These are phyloP conservation scores for Senna siamea DNA, from an alignment of 306 rosid species.

Conservation along the genomic window DNA sequence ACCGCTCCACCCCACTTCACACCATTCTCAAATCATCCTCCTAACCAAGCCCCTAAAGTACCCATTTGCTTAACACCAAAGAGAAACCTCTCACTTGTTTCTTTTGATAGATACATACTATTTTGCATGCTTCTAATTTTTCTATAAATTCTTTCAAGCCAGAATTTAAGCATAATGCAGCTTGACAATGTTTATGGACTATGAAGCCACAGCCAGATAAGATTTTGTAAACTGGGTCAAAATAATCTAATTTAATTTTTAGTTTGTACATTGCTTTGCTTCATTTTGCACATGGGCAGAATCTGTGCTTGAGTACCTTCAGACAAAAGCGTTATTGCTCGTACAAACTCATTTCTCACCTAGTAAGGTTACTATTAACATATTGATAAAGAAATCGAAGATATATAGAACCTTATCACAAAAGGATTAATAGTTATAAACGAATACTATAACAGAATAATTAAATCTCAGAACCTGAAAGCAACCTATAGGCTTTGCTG, in stretches of 20 bases:
- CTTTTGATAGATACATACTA: not conserved
- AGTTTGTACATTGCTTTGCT: not conserved
- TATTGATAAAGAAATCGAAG: not conserved
- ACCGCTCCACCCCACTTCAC: too few relatives aligned
- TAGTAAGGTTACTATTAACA: not conserved
- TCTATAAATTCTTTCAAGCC: constrained; percentile 2
- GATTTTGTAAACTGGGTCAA: not conserved
- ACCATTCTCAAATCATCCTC: too few relatives aligned
- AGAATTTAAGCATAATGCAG: not conserved
- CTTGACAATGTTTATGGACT: not conserved
- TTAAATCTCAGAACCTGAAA: constrained; percentile 51
- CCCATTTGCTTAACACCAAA: not conserved
- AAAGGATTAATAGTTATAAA: constrained; percentile 9
- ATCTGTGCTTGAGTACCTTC: not conserved
- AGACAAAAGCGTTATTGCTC: not conserved
- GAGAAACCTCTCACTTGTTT: not conserved
- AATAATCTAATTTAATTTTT: not conserved
- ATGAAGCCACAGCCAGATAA: not conserved
- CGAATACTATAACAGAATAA: not conserved
- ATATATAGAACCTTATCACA: constrained; percentile 2
- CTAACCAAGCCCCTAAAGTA: not conserved
- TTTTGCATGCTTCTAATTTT: not conserved
- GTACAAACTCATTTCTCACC: not conserved
- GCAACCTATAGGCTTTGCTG: constrained; percentile 38
- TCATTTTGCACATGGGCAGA: not conserved